phyloP scores from a whole-genome alignment of 1,284 basidiomycete species.

The Malassezia brasiliensis region DNA sequence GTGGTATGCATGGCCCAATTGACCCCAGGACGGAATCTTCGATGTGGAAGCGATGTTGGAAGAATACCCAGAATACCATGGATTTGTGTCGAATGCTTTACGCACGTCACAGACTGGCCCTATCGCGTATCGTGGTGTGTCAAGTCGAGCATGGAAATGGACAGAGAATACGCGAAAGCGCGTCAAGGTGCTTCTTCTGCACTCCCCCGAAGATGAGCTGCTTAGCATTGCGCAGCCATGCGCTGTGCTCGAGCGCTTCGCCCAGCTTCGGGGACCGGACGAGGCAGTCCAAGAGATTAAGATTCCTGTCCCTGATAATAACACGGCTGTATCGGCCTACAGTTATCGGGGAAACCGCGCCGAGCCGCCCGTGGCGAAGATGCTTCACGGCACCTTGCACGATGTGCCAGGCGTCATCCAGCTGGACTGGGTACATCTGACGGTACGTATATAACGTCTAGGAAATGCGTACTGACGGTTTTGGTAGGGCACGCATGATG shows the following conservation, averaged over 20 bases:
- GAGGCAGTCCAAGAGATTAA: background rate
- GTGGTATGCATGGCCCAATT: background rate
- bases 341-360: background rate
- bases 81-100: background rate
- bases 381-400: background rate
- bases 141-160: background rate
- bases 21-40: conserved; percentile 3
- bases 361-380: background rate
- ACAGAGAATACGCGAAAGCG: background rate
- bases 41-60: background rate
- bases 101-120: background rate
- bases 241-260: background rate
- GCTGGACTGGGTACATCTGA: background rate
- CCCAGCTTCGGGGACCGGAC: background rate
- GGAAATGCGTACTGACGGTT: background rate
- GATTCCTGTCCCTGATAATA: background rate
- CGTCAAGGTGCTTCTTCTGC: background rate
- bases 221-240: background rate
- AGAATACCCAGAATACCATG: conserved; percentile 2
- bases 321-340: too few relatives aligned
- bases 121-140: background rate
- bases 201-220: conserved; percentile 4
- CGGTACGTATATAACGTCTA: background rate
- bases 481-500: conserved; percentile 2
- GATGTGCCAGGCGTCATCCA: background rate